Percentiles rank a stretch among this genome's conserved stretches.
Conservation (phyloP, 2,329 filamentous ascomycete genomes). For the Venturia pyrina region DNA sequence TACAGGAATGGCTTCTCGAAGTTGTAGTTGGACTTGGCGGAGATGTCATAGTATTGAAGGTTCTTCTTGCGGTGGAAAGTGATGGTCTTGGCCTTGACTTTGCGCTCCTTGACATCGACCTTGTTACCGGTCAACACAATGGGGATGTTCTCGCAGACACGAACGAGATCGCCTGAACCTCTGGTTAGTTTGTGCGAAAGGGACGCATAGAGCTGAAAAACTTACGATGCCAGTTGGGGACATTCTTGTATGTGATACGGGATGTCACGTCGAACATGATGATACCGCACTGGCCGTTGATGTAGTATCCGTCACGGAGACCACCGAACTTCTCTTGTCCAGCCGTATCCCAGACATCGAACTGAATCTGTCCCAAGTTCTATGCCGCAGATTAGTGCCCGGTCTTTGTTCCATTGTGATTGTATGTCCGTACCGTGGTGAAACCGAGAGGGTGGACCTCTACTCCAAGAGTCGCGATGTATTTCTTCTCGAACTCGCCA, state of each 20-base stretch:
- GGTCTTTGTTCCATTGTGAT: neutral
- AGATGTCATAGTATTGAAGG: conserved; percentile 99
- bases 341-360: conserved; percentile 98
- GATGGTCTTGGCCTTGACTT: conserved; percentile 99
- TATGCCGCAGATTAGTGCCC: conserved; percentile 24
- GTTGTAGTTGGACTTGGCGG: conserved; percentile 99
- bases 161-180: conserved; percentile 77
- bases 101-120: conserved; percentile 99
- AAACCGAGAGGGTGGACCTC: conserved; percentile 98
- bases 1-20: conserved; percentile 98
- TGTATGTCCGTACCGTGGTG: conserved; percentile 68
- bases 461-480: conserved; percentile 98
- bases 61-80: conserved; percentile 99
- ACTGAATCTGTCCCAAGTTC: conserved; percentile 94
- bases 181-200: conserved; percentile 7
- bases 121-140: conserved; percentile 99
- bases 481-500: conserved; percentile 99
- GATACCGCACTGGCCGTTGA: conserved; percentile 99
- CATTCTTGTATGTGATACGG: conserved; percentile 99
- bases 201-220: neutral
- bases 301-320: conserved; percentile 99
- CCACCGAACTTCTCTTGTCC: conserved; percentile 99
- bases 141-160: conserved; percentile 98
- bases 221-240: conserved; percentile 99
- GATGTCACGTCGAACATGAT: conserved; percentile 99